Evolutionary conservation across 2,329 filamentous ascomycete species (phyloP).

Genomic region (Penicillium sp.): DNA sequence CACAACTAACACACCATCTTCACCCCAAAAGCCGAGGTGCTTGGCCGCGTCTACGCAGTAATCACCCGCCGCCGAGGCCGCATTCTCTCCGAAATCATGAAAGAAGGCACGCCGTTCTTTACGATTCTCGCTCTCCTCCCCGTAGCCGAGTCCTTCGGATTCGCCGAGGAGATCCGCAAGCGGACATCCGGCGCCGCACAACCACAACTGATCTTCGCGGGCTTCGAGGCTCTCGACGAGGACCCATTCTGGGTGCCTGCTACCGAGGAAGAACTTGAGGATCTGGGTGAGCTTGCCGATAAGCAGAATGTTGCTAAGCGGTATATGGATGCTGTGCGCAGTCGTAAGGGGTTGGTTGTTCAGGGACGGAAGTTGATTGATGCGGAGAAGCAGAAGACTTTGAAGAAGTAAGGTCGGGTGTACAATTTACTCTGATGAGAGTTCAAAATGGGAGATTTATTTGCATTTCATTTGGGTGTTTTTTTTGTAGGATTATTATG

Average conservation of each 20-base stretch:
- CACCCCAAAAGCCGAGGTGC: conserved; percentile 68
- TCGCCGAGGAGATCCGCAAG: conserved; percentile 94
- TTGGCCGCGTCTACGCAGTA: conserved; percentile 95
- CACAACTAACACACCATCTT: conserved; percentile 22
- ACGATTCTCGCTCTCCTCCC: conserved; percentile 85
- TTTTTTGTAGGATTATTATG: not conserved
- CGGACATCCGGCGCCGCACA: conserved; percentile 85
- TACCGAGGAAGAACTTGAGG: conserved; percentile 94
- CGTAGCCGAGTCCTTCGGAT: conserved; percentile 93
- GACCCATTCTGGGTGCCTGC: conserved; percentile 98
- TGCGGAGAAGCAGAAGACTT: conserved; percentile 86
- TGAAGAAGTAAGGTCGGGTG: conserved; percentile 54
- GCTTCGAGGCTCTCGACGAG: conserved; percentile 89
- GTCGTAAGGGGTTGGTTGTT: conserved; percentile 83
- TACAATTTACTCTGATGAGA: not conserved
- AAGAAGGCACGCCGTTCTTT: conserved; percentile 95
- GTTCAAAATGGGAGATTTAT: conserved; percentile 2
- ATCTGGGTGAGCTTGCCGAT: conserved; percentile 90
- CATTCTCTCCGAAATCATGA: conserved; percentile 86
- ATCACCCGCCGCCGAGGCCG: conserved; percentile 89
- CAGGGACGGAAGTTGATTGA: conserved; percentile 72
- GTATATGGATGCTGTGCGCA: conserved; percentile 88
- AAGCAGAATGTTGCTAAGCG: conserved; percentile 92
- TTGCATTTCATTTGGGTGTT: not conserved
- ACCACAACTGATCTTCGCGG: conserved; percentile 89